These are phyloP conservation scores for Fusarium penzigii DNA, from an alignment of 2,329 filamentous ascomycete genomes.

Conservation along the genomic window DNA sequence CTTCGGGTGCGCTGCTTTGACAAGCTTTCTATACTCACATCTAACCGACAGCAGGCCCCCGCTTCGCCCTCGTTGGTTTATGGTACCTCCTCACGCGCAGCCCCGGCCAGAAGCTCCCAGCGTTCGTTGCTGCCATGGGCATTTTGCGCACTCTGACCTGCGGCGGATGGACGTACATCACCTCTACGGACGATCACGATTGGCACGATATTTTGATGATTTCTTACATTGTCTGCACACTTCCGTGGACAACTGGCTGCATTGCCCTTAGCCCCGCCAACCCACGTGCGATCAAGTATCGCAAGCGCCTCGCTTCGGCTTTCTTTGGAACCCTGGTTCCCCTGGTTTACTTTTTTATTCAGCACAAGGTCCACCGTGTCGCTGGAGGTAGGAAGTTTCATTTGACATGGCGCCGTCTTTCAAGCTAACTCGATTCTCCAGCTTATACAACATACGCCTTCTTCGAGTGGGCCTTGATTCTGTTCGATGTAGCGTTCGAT, in stretches of 20 bases:
- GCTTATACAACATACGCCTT: constrained; percentile 98
- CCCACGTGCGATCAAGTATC: constrained; percentile 78
- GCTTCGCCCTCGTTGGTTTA: constrained; percentile 85
- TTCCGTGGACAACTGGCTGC: constrained; percentile 94
- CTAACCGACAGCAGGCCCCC: constrained; percentile 63
- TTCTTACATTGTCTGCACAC: constrained; percentile 88
- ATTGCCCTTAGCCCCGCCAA: constrained; percentile 86
- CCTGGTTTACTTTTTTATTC: constrained; percentile 95
- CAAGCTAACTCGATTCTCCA: constrained; percentile 40
- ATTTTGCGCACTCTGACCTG: constrained; percentile 89
- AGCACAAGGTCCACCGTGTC: constrained; percentile 95
- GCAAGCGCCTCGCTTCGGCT: constrained; percentile 77
- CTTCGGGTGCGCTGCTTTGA: constrained; percentile 64
- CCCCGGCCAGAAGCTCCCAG: constrained; percentile 74
- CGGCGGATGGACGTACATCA: constrained; percentile 97
- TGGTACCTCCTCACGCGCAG: constrained; percentile 88
- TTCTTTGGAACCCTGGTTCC: constrained; percentile 93
- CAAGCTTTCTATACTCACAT: background rate
- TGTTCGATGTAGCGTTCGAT: constrained; percentile 96
- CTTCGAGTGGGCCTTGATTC: constrained; percentile 94
- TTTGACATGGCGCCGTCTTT: background rate
- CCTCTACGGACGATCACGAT: constrained; percentile 95
- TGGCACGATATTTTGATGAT: constrained; percentile 99
- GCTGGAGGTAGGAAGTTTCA: constrained; percentile 71
- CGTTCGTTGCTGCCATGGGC: constrained; percentile 77